phyloP scores from a whole-genome alignment of 1,284 basidiomycete species.

The Ganoderma sinense region DNA sequence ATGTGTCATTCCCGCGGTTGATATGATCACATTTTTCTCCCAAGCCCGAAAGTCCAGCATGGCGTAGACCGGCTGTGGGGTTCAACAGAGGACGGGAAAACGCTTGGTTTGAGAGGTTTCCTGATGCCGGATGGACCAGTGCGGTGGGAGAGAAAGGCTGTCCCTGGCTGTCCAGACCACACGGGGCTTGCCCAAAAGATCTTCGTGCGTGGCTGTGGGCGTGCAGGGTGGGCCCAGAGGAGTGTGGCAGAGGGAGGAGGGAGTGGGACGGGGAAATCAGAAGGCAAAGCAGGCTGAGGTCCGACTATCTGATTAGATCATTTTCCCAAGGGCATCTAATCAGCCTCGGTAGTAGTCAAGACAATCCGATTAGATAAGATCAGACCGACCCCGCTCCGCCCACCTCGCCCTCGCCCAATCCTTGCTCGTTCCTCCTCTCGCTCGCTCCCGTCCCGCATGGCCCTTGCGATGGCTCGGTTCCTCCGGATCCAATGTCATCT shows the following conservation, averaged over 20 bases:
- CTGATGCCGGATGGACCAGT: not conserved
- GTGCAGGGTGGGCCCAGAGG: conserved; percentile 6
- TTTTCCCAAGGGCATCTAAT: conserved; percentile 17
- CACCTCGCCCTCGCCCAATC: not conserved
- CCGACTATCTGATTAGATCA: conserved; percentile 34
- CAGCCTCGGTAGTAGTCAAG: conserved; percentile 4
- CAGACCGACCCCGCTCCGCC: conserved; percentile 11
- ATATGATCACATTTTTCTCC: conserved; percentile 10
- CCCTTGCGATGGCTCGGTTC: not conserved
- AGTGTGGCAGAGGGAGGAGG: conserved; percentile 2
- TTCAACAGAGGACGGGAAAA: conserved; percentile 4
- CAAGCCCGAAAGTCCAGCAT: conserved; percentile 9
- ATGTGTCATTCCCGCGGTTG: conserved; percentile 22
- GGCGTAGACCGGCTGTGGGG: conserved; percentile 13
- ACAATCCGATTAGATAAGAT: conserved; percentile 34
- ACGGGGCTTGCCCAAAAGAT: not conserved
- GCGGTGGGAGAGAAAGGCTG: not conserved
- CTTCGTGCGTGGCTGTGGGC: not conserved
- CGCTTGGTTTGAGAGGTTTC: not conserved
- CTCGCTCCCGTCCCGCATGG: conserved; percentile 5
- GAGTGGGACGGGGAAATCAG: conserved; percentile 1
- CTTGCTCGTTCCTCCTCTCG: conserved; percentile 4
- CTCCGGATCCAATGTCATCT: not conserved
- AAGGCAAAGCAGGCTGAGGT: not conserved
- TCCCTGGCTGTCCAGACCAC: not conserved